Evolutionary conservation across 129 eudicot species (phyloP), one percentile per base, ranked within the genome.

Genomic region (Saposhnikovia divaricata): DNA sequence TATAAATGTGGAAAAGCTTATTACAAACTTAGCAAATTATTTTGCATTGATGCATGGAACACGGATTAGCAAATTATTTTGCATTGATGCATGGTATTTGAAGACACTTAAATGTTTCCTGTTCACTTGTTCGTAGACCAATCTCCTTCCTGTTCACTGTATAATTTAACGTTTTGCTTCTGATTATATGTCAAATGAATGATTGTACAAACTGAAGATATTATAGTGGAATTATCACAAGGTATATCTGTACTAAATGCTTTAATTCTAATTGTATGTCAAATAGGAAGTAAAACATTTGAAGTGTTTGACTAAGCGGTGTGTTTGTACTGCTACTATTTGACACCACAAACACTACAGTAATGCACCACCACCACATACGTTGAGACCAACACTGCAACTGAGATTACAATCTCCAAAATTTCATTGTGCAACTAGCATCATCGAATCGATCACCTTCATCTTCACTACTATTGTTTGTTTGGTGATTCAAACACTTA

Each of bases 21-120:
- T n/a, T 61, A n/a, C 6, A 25, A 61, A n/a, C n/a, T 3, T 61
- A 25, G 15, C 66, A 21, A 55, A 55, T 19, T 55, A 6, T 55
- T 55, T 55, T 55, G 65, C 68, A n/a, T n/a, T 59, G 68, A 59
- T 59, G 68, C 31, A 59, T 59, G 68, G 68, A 23, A 57, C 37
- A 23, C 1, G 9, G 23, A 23, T 2, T 59, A n/a, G 14, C 65
- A 21, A 55, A 57, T 21, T 57, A 8, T 57, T 57, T 57, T 57
- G 31, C 69, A 61, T 61, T 61, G 69, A 61, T 61, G 69, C 34
- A 61, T 61, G 69, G 69, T 9, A 59, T n/a, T n/a, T 59, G 31
- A 59, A 59, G 68, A n/a, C 68, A n/a, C 68, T 7, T 23, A 55
- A 23, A 9, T 59, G 68, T 59, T 59, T 23, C 68, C 68, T 59